These are phyloP conservation scores for Cladosporium colombiae DNA, from an alignment of 2,329 filamentous ascomycete species.

Conservation along the genomic window DNA sequence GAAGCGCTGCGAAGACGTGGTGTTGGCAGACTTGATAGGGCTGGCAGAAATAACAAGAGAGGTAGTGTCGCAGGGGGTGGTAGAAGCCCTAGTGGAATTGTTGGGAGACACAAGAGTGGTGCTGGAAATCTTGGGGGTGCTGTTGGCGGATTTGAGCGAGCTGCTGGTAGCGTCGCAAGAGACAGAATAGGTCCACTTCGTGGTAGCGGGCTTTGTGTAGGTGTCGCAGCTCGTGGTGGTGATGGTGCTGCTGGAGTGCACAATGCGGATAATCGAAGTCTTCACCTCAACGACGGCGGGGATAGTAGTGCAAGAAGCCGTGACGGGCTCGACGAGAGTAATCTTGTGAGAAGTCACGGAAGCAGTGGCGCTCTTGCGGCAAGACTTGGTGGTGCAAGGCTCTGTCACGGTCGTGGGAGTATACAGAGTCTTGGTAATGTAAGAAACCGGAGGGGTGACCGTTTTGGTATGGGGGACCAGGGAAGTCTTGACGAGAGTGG, in stretches of 20 bases:
- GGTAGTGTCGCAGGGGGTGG: neutral
- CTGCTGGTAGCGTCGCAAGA: constrained; percentile 5
- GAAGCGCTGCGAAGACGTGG: neutral
- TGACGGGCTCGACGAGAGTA: constrained; percentile 10
- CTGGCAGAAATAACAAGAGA: neutral
- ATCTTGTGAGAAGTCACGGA: neutral
- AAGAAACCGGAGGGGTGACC: constrained; percentile 13
- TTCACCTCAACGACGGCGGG: constrained; percentile 8
- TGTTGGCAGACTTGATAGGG: neutral
- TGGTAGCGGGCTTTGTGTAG: constrained; percentile 16
- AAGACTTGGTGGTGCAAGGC: constrained; percentile 17
- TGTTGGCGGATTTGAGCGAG: neutral
- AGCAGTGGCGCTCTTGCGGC: constrained; percentile 3
- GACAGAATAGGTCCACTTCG: constrained; percentile 6
- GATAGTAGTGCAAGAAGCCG: constrained; percentile 16
- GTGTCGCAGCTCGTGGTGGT: constrained; percentile 17
- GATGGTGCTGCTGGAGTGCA: neutral
- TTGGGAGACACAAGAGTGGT: constrained; percentile 3
- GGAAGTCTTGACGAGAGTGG: neutral
- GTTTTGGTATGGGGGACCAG: constrained; percentile 1
- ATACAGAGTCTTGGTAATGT: constrained; percentile 10
- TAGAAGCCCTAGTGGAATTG: neutral
- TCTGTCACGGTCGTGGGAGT: neutral
- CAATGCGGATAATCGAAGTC: constrained; percentile 6
- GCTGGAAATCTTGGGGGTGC: neutral